Evolutionary conservation across 257 asterid genomes (phyloP).

Genomic region (Fraxinus quadrangulata): DNA sequence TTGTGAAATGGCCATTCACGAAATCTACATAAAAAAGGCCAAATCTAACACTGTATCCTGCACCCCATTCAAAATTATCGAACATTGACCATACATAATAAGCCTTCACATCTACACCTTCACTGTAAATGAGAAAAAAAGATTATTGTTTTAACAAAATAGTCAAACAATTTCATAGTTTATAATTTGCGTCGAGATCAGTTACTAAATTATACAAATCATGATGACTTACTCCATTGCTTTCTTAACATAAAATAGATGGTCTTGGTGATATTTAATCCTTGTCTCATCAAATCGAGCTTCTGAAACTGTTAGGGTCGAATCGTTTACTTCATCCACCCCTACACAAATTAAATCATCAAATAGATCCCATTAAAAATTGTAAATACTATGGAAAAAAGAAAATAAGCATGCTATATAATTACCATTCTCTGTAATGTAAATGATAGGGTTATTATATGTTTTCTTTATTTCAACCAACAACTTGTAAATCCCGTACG

Average conservation of each 20-base stretch:
- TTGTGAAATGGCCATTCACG: background rate
- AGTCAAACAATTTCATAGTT: too few relatives aligned
- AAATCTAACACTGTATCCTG: slow-evolving; percentile 12
- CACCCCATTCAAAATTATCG: slow-evolving; percentile 18
- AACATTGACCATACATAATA: slow-evolving; percentile 10
- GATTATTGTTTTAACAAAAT: too few relatives aligned
- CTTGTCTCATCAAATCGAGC: slow-evolving; percentile 1
- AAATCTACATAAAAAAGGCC: slow-evolving; percentile 14
- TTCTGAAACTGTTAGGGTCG: background rate
- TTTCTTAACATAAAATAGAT: slow-evolving; percentile 14
- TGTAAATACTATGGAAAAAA: background rate
- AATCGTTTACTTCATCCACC: slow-evolving; percentile 25
- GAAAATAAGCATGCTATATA: too few relatives aligned
- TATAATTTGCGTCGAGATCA: too few relatives aligned
- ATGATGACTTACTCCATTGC: slow-evolving; percentile 23
- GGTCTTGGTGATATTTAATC: slow-evolving; percentile 21
- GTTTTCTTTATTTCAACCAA: background rate
- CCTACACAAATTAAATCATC: slow-evolving; percentile 4
- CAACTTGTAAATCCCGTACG: slow-evolving; percentile 25
- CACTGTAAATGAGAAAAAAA: background rate
- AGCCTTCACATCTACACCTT: too few relatives aligned
- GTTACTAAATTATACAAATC: too few relatives aligned
- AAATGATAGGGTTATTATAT: slow-evolving; percentile 32
- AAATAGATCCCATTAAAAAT: background rate
- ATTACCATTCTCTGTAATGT: slow-evolving; percentile 41